These are phyloP conservation scores for Tetrapisispora pingtungensis DNA, from an alignment of 805 yeast genomes.

Conservation along the genomic window DNA sequence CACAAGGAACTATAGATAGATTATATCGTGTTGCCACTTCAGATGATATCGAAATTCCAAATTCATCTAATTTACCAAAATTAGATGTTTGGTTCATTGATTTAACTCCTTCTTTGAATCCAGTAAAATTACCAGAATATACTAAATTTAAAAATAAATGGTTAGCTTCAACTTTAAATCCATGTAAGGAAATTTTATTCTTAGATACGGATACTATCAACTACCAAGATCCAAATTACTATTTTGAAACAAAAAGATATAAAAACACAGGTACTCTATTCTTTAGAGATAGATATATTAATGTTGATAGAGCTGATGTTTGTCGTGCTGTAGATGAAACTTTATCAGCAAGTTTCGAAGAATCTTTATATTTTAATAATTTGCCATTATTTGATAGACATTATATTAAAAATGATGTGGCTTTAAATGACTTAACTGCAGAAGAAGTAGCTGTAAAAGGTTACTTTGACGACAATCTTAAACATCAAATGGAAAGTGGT, in stretches of 20 bases:
- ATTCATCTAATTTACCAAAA: constrained; percentile 5
- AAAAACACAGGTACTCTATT: constrained; percentile 12
- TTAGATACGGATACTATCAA: constrained; percentile 45
- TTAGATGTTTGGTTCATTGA: constrained; percentile 36
- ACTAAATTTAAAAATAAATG: constrained; percentile 31
- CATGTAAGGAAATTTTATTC: constrained; percentile 40
- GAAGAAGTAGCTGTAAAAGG: constrained; percentile 30
- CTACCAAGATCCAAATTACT: constrained; percentile 31
- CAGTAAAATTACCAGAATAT: constrained; percentile 20
- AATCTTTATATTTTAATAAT: constrained; percentile 31
- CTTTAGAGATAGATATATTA: constrained; percentile 5
- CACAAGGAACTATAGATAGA: constrained; percentile 20
- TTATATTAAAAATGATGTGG: constrained; percentile 6
- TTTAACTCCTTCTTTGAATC: constrained; percentile 17
- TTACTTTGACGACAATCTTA: constrained; percentile 34
- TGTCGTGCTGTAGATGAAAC: constrained; percentile 36
- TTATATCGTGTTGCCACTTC: constrained; percentile 28
- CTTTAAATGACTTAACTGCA: constrained; percentile 11
- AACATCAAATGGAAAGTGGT: constrained; percentile 43
- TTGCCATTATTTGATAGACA: constrained; percentile 7
- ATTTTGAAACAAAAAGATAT: constrained; percentile 14
- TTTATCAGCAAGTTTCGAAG: constrained; percentile 37
- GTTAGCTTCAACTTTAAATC: constrained; percentile 39
- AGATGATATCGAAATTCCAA: constrained; percentile 3
- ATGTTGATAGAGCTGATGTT: constrained; percentile 20